phyloP scores from a whole-genome alignment of 257 asterid genomes.

The Solanum etuberosum region DNA sequence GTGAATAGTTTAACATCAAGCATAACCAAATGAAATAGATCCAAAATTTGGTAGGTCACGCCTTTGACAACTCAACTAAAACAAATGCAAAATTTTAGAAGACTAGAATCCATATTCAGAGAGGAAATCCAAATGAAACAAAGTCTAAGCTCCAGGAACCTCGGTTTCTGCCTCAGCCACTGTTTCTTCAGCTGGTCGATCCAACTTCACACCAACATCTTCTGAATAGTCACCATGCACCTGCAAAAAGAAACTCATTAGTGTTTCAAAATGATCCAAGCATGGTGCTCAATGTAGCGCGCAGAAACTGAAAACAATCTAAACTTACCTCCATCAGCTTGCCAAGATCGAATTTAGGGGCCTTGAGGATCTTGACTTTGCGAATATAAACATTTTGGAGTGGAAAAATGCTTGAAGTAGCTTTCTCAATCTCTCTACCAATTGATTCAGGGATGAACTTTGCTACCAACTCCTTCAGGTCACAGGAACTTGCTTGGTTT shows the following conservation, averaged over 20 bases:
- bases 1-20: background rate
- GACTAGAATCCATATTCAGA: background rate
- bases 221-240: slow-evolving; percentile 33
- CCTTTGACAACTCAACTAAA: background rate
- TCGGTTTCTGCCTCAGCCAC: slow-evolving; percentile 20
- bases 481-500: slow-evolving; percentile 48
- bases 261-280: background rate
- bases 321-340: slow-evolving; percentile 46
- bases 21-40: background rate
- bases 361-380: slow-evolving; percentile 58
- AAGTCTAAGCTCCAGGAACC: slow-evolving; percentile 26
- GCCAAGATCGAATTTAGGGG: slow-evolving; percentile 59
- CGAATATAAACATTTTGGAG: slow-evolving; percentile 52
- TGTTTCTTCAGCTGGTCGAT: slow-evolving; percentile 30
- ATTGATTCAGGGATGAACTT: slow-evolving; percentile 57
- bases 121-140: background rate
- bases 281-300: background rate
- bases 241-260: background rate
- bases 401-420: slow-evolving; percentile 50
- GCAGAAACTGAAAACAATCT: background rate
- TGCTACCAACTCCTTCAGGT: slow-evolving; percentile 44
- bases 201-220: slow-evolving; percentile 32
- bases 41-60: background rate
- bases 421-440: slow-evolving; percentile 61
- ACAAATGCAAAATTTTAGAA: background rate